Evolutionary conservation across 257 asterid species (phyloP), one percentile per base, ranked within the genome.

Genomic region (Rehmannia glutinosa): DNA sequence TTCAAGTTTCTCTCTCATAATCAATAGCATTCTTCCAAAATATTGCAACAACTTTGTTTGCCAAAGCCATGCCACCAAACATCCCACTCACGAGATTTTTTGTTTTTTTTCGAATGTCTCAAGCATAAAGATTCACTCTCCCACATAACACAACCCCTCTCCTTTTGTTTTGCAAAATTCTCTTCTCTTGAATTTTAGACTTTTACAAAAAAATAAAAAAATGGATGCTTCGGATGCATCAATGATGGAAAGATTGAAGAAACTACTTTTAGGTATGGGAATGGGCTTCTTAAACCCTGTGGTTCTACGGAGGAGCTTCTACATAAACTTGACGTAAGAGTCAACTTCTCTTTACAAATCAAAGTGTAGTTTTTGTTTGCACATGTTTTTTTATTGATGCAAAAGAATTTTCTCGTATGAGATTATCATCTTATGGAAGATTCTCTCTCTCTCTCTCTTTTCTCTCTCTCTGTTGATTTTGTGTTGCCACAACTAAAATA

Each of bases 291-390:
- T 11, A 25, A n/a, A n/a, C n/a, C n/a, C n/a, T n/a, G n/a, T n/a
- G n/a, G n/a, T n/a, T n/a, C n/a, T n/a, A n/a, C n/a, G 0, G 52
- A 63, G 23, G 52, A 43, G 59, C 59, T 62, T 63, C 23, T 39
- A 12, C 2, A 13, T 15, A 61, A 27, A 61, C 64, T 51, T 62
- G 70, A 71, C 61, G 75, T 71, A 62, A 51, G 49, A 16, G 19
- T 15, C 9, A 17, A 15, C 16, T 2, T 36, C 21, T 15, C 10
- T 30, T 51, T n/a, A 17, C 30, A 13, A 17, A 24, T 35, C 19
- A 3, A 49, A 11, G 13, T 28, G 60, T 15, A 19, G 1, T 57
- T n/a, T 69, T 28, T 39, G 17, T 12, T 60, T 62, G 8, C 21
- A 17, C 17, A 12, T 57, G 36, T 57, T 46, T 39, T n/a, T n/a